Percentiles rank a stretch among this genome's conserved stretches.
phyloP scores from a whole-genome alignment of 2,329 filamentous ascomycete species.

The Tolypocladium endophyticum region DNA sequence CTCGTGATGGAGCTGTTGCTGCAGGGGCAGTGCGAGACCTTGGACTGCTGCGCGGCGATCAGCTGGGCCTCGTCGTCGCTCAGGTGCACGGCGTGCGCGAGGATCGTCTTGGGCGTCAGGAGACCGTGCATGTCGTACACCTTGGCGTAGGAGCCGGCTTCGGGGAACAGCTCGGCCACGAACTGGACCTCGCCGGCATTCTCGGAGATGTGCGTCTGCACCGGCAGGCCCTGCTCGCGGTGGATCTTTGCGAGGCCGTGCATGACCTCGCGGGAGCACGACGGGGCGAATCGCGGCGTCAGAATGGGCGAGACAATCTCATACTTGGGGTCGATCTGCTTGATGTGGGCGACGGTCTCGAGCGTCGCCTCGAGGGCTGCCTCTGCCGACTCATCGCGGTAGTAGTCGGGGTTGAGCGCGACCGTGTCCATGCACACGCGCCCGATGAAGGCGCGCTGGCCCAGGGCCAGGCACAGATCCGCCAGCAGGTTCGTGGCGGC shows the following conservation, averaged over 20 bases:
- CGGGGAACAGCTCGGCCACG: slow-evolving; percentile 60
- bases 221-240: slow-evolving; percentile 48
- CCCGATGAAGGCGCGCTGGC: slow-evolving; percentile 85
- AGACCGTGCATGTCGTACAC: slow-evolving; percentile 70
- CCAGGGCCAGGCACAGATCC: slow-evolving; percentile 64
- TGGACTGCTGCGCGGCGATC: slow-evolving; percentile 49
- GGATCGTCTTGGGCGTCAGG: slow-evolving; percentile 61
- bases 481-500: slow-evolving; percentile 84
- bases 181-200: slow-evolving; percentile 65
- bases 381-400: slow-evolving; percentile 60
- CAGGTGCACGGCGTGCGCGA: slow-evolving; percentile 80
- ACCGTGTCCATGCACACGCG: slow-evolving; percentile 86
- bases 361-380: slow-evolving; percentile 45
- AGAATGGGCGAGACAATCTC: slow-evolving; percentile 67
- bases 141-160: slow-evolving; percentile 52
- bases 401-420: slow-evolving; percentile 59
- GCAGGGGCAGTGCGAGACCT: slow-evolving; percentile 77
- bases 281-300: slow-evolving; percentile 60
- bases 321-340: slow-evolving; percentile 51
- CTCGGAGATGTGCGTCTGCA: slow-evolving; percentile 88
- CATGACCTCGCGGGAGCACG: slow-evolving; percentile 52
- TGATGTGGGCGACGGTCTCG: slow-evolving; percentile 55
- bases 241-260: slow-evolving; percentile 54
- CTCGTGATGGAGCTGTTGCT: slow-evolving; percentile 76
- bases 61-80: slow-evolving; percentile 53